A percentile compares a stretch with the other conserved stretches of the same genome.
phyloP scores from a whole-genome alignment of 2,329 filamentous ascomycete species.

The Fusarium bulbicola region DNA sequence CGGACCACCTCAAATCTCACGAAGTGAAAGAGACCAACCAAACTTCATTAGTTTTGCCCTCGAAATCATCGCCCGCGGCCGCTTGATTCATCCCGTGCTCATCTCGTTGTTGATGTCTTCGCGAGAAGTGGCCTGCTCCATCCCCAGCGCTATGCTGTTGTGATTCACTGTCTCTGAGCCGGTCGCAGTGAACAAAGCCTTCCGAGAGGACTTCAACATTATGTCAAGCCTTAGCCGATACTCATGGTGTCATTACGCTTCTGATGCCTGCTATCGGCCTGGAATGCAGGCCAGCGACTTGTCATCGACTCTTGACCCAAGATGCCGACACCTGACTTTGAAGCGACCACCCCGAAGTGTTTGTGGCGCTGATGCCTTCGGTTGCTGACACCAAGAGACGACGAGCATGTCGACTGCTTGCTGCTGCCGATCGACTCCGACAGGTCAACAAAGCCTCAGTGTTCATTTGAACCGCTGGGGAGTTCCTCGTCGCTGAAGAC shows the following conservation, averaged over 20 bases:
- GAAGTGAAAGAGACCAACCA: neutral
- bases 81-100: neutral
- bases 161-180: too few relatives aligned
- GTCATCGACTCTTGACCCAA: neutral
- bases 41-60: neutral
- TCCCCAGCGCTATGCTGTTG: neutral
- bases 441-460: neutral
- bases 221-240: accelerated
- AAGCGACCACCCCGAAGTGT: neutral
- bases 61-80: accelerated
- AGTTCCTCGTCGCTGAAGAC: neutral
- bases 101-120: neutral
- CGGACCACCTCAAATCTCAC: neutral
- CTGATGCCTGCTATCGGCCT: accelerated
- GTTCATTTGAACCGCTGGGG: neutral
- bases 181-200: too few relatives aligned
- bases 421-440: neutral
- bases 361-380: neutral
- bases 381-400: neutral
- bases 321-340: neutral
- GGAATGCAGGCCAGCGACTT: neutral
- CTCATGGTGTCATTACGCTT: too few relatives aligned
- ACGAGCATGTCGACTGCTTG: neutral
- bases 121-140: neutral
- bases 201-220: neutral